These are phyloP conservation scores for Hyphopichia wangnamkhiaoensis DNA, from an alignment of 1,139 yeast genomes.

Conservation along the genomic window DNA sequence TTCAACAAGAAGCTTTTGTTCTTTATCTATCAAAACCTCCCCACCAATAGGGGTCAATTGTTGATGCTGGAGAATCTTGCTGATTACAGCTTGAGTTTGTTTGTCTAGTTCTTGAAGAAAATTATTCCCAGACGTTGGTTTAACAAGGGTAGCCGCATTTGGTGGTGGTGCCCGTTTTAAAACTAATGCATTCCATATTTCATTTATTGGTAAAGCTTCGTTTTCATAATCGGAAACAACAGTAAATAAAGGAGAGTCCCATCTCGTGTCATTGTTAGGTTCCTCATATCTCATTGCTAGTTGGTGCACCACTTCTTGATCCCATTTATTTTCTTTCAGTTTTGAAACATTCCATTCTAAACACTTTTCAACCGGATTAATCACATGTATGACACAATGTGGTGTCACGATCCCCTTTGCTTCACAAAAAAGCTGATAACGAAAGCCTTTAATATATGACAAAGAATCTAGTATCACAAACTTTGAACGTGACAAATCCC, in stretches of 20 bases:
- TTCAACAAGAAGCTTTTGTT: slow-evolving; percentile 44
- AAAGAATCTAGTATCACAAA: slow-evolving; percentile 84
- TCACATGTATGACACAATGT: slow-evolving; percentile 78
- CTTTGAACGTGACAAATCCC: slow-evolving; percentile 67
- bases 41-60: slow-evolving; percentile 59
- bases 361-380: slow-evolving; percentile 65
- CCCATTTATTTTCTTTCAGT: slow-evolving; percentile 54
- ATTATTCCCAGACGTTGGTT: slow-evolving; percentile 71
- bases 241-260: slow-evolving; percentile 93
- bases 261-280: slow-evolving; percentile 80
- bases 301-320: slow-evolving; percentile 62
- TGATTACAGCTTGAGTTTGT: slow-evolving; percentile 64
- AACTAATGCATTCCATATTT: slow-evolving; percentile 71
- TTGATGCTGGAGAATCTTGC: slow-evolving; percentile 60
- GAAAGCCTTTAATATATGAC: slow-evolving; percentile 90
- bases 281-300: slow-evolving; percentile 88
- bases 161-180: slow-evolving; percentile 67
- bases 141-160: slow-evolving; percentile 73
- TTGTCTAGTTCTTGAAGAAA: slow-evolving; percentile 80
- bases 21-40: slow-evolving; percentile 40
- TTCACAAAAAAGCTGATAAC: slow-evolving; percentile 93
- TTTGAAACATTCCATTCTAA: slow-evolving; percentile 55
- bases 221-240: slow-evolving; percentile 59
- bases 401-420: slow-evolving; percentile 84
- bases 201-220: slow-evolving; percentile 58